Base-by-base conservation (phyloP, 2,329 filamentous ascomycete species). In the Phialophora chinensis region DNA sequence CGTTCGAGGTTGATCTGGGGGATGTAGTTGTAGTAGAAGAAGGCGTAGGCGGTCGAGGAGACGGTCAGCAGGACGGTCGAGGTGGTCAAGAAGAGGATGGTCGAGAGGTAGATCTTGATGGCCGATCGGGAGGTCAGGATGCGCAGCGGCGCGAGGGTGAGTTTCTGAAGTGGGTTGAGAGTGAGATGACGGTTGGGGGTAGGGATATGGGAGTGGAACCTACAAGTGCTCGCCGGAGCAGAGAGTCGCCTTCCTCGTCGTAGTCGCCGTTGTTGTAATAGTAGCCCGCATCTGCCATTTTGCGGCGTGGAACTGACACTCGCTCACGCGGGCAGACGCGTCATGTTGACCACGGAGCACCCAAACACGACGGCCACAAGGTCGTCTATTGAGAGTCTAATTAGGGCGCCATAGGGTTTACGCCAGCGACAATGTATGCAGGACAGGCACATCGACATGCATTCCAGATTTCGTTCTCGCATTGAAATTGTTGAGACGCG, bases 1-100 rank as follows among this genome's bases (percentile, higher is more conserved):
- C 85, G 82, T 67, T 84, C 79, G 67, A 91, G 82, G 62, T 87
- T 86, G 70, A 89, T 85, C 60, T 86, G 84, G 0, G 90, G 90
- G 25, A 92, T 86, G 78, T 88, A 91, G 68, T 83, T 84, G 77
- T 85, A 83, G 80, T 91, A 91, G 79, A 92, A 91, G 20, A 88
- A 78, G 42, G 82, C 80, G 75, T 91, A 91, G 38, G 88, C 87
- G 47, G 86, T 74, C 6, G 84, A 78, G 5, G 89, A 88, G 23
- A 87, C 76, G 44, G 80, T 82, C 52, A 90, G 78, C 59, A 91
- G 83, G 49, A 85, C 70, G 17, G 84, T 71, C 2, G 85, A 84
- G 25, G 87, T 82, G 59, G 79, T 70, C 54, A 85, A 74, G 69
- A 88, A 79, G 27, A 90, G 81, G 14, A 84, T 69, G 14, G 83